phyloP scores from a whole-genome alignment of 1,284 basidiomycete genomes.

The Papiliotrema laurentii region DNA sequence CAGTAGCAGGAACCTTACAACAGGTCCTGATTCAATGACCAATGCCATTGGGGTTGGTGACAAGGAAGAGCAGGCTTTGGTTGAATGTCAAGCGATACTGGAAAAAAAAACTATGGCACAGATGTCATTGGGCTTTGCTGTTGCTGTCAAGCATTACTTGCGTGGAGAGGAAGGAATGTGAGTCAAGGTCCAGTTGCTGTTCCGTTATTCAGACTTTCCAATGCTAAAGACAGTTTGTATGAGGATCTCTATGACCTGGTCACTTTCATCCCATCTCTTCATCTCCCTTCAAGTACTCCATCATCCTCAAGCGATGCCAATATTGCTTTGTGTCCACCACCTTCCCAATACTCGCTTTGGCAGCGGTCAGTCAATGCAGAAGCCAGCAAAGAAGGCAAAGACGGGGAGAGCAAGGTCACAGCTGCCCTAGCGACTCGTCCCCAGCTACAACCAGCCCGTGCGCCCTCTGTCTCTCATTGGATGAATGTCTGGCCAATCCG shows the following conservation, averaged over 20 bases:
- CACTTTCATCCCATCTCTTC: slow-evolving; percentile 36
- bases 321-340: slow-evolving; percentile 16
- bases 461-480: slow-evolving; percentile 60
- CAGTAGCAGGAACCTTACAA: not conserved
- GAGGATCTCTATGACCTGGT: slow-evolving; percentile 44
- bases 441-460: slow-evolving; percentile 51
- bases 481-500: slow-evolving; percentile 68
- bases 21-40: slow-evolving; percentile 33
- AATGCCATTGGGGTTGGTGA: slow-evolving; percentile 18
- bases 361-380: slow-evolving; percentile 2
- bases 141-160: slow-evolving; percentile 51
- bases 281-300: slow-evolving; percentile 33
- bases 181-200: too few relatives aligned
- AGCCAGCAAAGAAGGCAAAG: not conserved
- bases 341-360: slow-evolving; percentile 7
- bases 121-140: slow-evolving; percentile 58
- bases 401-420: slow-evolving; percentile 3
- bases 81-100: slow-evolving; percentile 54
- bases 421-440: slow-evolving; percentile 5
- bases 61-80: slow-evolving; percentile 44
- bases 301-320: slow-evolving; percentile 22
- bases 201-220: not conserved
- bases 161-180: slow-evolving; percentile 62
- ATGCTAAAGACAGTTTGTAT: slow-evolving; percentile 26
- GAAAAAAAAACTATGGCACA: slow-evolving; percentile 72